These are phyloP conservation scores for Fusarium liriodendri DNA, from an alignment of 2,329 filamentous ascomycete genomes.

Conservation along the genomic window DNA sequence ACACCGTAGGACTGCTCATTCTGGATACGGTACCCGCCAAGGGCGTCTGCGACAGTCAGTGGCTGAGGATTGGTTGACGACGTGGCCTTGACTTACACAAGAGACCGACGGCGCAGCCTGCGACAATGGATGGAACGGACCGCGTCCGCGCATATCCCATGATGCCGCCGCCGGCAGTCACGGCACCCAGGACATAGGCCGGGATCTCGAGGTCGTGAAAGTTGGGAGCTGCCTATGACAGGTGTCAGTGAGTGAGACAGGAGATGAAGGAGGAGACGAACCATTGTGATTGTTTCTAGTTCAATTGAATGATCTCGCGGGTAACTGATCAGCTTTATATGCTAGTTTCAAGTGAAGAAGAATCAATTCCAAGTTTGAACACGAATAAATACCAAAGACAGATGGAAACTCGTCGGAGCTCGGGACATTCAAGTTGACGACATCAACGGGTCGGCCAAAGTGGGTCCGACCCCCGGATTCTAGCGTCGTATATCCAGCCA, in stretches of 20 bases:
- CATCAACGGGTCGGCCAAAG: conserved; percentile 17
- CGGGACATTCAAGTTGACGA: conserved; percentile 24
- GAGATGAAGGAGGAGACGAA: background rate
- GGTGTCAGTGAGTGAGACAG: background rate
- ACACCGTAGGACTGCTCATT: conserved; percentile 82
- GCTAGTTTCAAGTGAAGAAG: background rate
- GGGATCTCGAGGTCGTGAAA: conserved; percentile 59
- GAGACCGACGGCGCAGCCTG: conserved; percentile 83
- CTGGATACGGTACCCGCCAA: conserved; percentile 85
- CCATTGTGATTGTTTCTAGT: conserved; percentile 11
- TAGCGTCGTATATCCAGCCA: conserved; percentile 36
- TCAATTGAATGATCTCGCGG: background rate
- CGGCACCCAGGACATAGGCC: conserved; percentile 80
- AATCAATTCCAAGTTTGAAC: background rate
- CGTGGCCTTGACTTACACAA: conserved; percentile 61
- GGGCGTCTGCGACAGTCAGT: conserved; percentile 64
- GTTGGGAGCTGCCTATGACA: conserved; percentile 20
- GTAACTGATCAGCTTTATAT: background rate
- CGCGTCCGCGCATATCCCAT: conserved; percentile 87
- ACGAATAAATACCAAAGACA: background rate
- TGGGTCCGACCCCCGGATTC: conserved; percentile 19
- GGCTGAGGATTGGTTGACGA: background rate
- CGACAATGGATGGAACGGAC: conserved; percentile 87
- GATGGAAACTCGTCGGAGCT: conserved; percentile 10
- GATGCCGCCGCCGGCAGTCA: conserved; percentile 89